These are phyloP conservation scores for Hordeum marinum DNA, from an alignment of 176 grass and related monocot species.

Conservation along the genomic window DNA sequence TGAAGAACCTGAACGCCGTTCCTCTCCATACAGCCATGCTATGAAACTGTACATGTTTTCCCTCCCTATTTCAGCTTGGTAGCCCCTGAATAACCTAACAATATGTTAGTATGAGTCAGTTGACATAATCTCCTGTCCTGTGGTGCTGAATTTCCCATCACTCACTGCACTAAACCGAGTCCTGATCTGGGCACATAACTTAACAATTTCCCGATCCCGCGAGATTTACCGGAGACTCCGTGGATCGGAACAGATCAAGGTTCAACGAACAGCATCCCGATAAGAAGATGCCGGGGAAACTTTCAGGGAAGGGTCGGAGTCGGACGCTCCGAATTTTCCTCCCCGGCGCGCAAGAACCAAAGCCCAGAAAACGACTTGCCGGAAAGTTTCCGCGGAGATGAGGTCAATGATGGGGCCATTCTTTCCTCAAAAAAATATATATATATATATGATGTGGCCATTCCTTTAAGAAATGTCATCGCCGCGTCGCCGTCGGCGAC, in stretches of 20 bases:
- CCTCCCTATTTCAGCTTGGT: not conserved
- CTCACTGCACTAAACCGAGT: constrained; percentile 22
- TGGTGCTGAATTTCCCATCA: not conserved
- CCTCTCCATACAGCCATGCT: not conserved
- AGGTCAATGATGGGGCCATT: constrained; percentile 37
- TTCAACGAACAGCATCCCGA: constrained; percentile 11
- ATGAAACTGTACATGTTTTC: constrained; percentile 11
- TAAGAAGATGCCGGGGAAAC: constrained; percentile 29
- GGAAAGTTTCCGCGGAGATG: constrained; percentile 40
- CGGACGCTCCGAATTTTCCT: not conserved
- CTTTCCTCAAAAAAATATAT: no score
- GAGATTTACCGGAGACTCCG: not conserved
- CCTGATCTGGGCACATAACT: not conserved
- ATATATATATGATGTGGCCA: no score
- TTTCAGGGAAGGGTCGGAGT: constrained; percentile 27
- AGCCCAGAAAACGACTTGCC: constrained; percentile 18
- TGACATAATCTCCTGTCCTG: not conserved
- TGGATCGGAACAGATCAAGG: constrained; percentile 21
- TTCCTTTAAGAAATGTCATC: constrained; percentile 35
- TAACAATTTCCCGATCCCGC: not conserved
- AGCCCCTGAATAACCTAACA: constrained; percentile 9
- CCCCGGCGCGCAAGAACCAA: constrained; percentile 7
- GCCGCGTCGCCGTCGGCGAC: constrained; percentile 29
- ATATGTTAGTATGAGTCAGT: constrained; percentile 4
- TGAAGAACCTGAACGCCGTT: not conserved